Evolutionary conservation across 441 rosid genomes (phyloP), one percentile per base, ranked within the genome.

Genomic region (Croton setiger): DNA sequence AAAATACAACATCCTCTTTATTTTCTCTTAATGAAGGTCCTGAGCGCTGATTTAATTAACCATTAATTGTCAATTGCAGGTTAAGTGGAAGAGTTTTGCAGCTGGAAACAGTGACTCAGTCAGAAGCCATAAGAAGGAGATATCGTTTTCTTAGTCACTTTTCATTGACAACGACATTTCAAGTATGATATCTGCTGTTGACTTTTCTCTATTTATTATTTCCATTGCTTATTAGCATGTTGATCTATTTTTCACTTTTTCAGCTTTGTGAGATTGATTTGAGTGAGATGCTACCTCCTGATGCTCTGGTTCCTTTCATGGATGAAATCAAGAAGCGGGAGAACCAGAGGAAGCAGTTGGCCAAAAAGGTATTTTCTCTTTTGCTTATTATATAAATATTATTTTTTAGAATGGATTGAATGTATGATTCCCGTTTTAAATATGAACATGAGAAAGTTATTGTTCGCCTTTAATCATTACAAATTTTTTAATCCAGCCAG

Each of bases 181-280:
- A 87, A 90, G 98, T 90, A 79, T 15, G 51, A 57, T 37, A 45
- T 23, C 69, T 69, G 17, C 45, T 52, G 58, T 47, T 21, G 37
- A 21, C 6, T 48, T 33, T 64, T 63, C 54, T 60, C 17, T 44
- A 17, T 72, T 54, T 44, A 21, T 11, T 23, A 12, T 27, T 33
- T 12, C 15, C 23, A 6, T 37, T n/a, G 18, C 20, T 62, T 23
- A 43, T 41, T 53, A 13, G 7, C 31, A 48, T 53, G 20, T 12
- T n/a, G 53, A 57, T 64, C 69, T 44, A 18, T 14, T 43, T 53
- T 76, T 61, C 60, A 57, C 37, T 4, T 70, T 67, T 53, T 75
- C 91, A 95, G 98, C 87, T 95, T 64, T 89, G 98, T 82, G 99
- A 95, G 82, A 84, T 92, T 79, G 95, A 92, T 78, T 64, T 95